Evolutionary conservation across 352 stramenopile genomes (phyloP).

Genomic region (Thraustotheca clavata): DNA sequence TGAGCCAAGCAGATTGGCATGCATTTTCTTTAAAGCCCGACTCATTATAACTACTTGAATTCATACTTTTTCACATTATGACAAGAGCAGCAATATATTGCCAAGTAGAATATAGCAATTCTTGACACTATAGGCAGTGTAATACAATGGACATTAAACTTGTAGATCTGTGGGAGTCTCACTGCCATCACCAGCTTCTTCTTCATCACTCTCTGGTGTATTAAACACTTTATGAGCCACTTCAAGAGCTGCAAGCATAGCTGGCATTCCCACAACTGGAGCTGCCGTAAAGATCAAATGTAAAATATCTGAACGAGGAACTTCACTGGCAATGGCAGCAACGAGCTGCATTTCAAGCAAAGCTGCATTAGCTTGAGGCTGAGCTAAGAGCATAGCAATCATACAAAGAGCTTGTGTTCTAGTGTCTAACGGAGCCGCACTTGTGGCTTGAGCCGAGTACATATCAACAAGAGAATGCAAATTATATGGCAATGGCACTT

Average conservation of each 20-base stretch:
- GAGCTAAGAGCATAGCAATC: not conserved
- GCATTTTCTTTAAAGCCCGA: too few relatives aligned
- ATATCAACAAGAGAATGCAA: not conserved
- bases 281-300: not conserved
- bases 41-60: too few relatives aligned
- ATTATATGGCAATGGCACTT: not conserved
- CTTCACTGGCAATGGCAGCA: not conserved
- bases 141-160: too few relatives aligned
- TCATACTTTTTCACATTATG: too few relatives aligned
- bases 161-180: too few relatives aligned
- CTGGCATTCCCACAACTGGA: not conserved
- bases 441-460: not conserved
- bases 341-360: constrained; percentile 2
- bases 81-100: too few relatives aligned
- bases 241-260: not conserved
- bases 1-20: too few relatives aligned
- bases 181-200: not conserved
- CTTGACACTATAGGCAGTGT: too few relatives aligned
- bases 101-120: too few relatives aligned
- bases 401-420: not conserved
- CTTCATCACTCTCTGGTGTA: not conserved
- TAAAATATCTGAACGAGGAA: not conserved
- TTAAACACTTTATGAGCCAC: not conserved
- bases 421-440: not conserved
- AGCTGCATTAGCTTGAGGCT: not conserved